phyloP scores from a whole-genome alignment of 2,329 filamentous ascomycete species.

The Curvularia eragrostidis region DNA sequence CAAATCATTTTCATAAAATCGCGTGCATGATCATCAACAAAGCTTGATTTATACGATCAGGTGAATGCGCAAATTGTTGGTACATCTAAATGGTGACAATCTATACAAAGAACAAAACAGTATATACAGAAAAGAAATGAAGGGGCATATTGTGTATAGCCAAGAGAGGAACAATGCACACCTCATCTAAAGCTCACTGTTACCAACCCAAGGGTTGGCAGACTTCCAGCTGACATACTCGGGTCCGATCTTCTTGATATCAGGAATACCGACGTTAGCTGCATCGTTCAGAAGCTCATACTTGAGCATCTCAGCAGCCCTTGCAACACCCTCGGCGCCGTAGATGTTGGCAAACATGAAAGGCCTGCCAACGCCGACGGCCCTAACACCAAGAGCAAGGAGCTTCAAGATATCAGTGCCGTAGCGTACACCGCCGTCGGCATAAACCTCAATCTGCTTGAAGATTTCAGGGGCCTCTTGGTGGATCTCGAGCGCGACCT shows the following conservation, averaged over 20 bases:
- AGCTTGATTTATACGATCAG: not conserved
- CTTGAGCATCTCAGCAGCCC: constrained; percentile 60
- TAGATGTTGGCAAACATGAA: constrained; percentile 63
- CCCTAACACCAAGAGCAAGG: constrained; percentile 48
- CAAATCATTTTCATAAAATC: not conserved
- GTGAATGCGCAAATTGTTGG: not conserved
- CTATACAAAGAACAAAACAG: not conserved
- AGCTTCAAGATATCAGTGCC: constrained; percentile 50
- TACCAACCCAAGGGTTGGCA: constrained; percentile 23
- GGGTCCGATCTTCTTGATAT: constrained; percentile 40
- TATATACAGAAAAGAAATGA: constrained; percentile 9
- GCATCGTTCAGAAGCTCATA: constrained; percentile 55
- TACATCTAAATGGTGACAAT: not conserved
- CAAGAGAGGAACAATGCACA: not conserved
- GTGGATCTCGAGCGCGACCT: constrained; percentile 79
- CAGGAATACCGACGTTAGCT: constrained; percentile 41
- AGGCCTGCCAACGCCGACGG: constrained; percentile 56
- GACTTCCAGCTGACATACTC: constrained; percentile 34
- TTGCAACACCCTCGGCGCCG: constrained; percentile 67
- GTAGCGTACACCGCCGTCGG: constrained; percentile 52
- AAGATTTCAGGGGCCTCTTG: constrained; percentile 55
- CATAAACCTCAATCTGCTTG: constrained; percentile 50
- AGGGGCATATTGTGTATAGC: not conserved
- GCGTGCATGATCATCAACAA: not conserved
- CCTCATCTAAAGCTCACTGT: not conserved